Conservation (phyloP, 2,329 filamentous ascomycete species). For the Incumbomyces lentus region DNA sequence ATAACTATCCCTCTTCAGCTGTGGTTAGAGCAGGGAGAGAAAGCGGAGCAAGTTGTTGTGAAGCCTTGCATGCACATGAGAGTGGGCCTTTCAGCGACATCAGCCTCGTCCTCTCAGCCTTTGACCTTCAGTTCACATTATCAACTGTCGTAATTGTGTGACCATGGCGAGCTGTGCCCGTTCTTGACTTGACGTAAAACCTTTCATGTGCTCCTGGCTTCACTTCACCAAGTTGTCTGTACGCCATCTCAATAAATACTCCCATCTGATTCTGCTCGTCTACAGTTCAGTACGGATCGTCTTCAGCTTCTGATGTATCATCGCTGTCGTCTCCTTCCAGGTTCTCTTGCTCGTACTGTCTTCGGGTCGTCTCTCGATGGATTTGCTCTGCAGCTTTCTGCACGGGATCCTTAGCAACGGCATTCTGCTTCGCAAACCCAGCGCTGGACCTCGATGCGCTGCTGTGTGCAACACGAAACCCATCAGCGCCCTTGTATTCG, state of each 20-base stretch:
- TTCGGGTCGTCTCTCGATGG: background rate
- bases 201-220: too few relatives aligned
- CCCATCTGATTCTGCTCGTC: background rate
- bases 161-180: too few relatives aligned
- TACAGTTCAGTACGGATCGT: slow-evolving; percentile 7
- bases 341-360: slow-evolving; percentile 1
- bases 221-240: too few relatives aligned
- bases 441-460: background rate
- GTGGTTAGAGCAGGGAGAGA: too few relatives aligned
- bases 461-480: background rate
- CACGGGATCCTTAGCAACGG: background rate
- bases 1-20: too few relatives aligned
- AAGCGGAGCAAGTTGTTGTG: too few relatives aligned
- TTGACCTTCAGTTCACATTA: too few relatives aligned
- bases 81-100: too few relatives aligned
- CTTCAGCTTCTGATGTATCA: background rate
- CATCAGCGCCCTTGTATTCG: background rate
- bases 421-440: slow-evolving; percentile 5
- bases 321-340: slow-evolving; percentile 1
- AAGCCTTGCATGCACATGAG: too few relatives aligned
- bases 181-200: too few relatives aligned
- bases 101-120: too few relatives aligned
- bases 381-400: background rate
- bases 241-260: background rate
- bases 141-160: too few relatives aligned